Evolutionary conservation across 805 yeast genomes (phyloP).

Genomic region (Ogataea angusta): DNA sequence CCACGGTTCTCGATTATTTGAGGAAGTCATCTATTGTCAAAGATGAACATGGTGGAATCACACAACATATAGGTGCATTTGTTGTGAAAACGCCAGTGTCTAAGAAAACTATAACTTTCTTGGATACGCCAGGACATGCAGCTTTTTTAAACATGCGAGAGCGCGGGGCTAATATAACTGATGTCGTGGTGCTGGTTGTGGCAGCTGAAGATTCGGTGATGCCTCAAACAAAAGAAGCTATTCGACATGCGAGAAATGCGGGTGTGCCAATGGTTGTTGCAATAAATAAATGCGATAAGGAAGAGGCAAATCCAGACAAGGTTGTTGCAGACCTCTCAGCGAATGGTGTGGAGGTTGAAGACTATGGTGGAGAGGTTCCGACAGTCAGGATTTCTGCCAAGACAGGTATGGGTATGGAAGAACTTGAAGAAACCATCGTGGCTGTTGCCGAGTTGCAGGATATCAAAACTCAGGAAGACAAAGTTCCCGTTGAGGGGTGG

Average conservation of each 20-base stretch:
- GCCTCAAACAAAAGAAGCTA: slow-evolving; percentile 97
- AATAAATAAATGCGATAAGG: slow-evolving; percentile 85
- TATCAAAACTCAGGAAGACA: slow-evolving; percentile 55
- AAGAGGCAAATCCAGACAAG: slow-evolving; percentile 67
- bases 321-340: slow-evolving; percentile 75
- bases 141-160: slow-evolving; percentile 96
- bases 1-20: slow-evolving; percentile 84
- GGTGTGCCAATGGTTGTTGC: slow-evolving; percentile 88
- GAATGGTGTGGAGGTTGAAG: slow-evolving; percentile 81
- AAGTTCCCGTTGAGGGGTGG: slow-evolving; percentile 76
- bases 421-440: slow-evolving; percentile 83
- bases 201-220: slow-evolving; percentile 97
- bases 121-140: slow-evolving; percentile 98
- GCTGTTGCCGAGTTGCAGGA: slow-evolving; percentile 83
- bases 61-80: slow-evolving; percentile 98
- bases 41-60: slow-evolving; percentile 92
- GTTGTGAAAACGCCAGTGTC: slow-evolving; percentile 76
- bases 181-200: slow-evolving; percentile 85
- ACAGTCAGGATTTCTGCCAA: slow-evolving; percentile 84
- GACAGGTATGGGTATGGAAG: slow-evolving; percentile 87
- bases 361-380: slow-evolving; percentile 93
- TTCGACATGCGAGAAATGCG: slow-evolving; percentile 82
- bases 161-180: slow-evolving; percentile 93
- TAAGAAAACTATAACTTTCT: slow-evolving; percentile 75
- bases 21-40: slow-evolving; percentile 81